phyloP scores from a whole-genome alignment of 2,329 filamentous ascomycete species.

The Helminthosporium solani region DNA sequence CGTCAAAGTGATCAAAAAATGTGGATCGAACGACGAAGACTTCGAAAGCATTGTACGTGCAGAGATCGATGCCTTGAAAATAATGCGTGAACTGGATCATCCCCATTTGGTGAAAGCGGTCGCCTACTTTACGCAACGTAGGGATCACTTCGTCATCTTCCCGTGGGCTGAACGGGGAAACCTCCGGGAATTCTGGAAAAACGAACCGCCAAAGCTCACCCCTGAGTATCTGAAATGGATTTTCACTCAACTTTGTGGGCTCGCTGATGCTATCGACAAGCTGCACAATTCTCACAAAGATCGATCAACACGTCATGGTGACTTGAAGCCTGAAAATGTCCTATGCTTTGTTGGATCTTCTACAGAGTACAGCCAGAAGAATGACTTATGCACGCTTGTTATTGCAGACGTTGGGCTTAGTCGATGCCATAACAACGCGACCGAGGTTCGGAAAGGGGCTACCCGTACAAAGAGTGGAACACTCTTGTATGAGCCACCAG shows the following conservation, averaged over 20 bases:
- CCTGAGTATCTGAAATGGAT: slow-evolving; percentile 7
- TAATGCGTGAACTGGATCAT: slow-evolving; percentile 7
- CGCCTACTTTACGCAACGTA: slow-evolving; percentile 10
- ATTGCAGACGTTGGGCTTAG: slow-evolving; percentile 15
- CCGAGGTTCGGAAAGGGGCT: not conserved
- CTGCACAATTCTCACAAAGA: slow-evolving; percentile 5
- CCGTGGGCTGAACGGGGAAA: slow-evolving; percentile 17
- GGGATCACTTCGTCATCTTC: slow-evolving; percentile 15
- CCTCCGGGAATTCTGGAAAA: slow-evolving; percentile 16
- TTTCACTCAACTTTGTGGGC: slow-evolving; percentile 12
- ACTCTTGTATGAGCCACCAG: slow-evolving; percentile 11
- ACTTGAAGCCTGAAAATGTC: slow-evolving; percentile 13
- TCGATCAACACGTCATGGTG: slow-evolving; percentile 7
- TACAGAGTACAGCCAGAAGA: not conserved
- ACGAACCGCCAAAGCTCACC: not conserved
- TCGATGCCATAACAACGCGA: slow-evolving; percentile 3
- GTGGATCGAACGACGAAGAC: not conserved
- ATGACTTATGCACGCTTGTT: slow-evolving; percentile 4
- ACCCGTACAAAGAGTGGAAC: slow-evolving; percentile 7
- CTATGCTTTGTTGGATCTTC: slow-evolving; percentile 7
- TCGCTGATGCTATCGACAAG: slow-evolving; percentile 9
- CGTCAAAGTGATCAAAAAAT: no score
- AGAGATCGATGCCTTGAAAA: slow-evolving; percentile 8
- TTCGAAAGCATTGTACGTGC: slow-evolving; percentile 4
- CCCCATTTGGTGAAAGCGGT: slow-evolving; percentile 14